Evolutionary conservation across 306 rosid genomes (phyloP).

Genomic region (Vicia villosa): DNA sequence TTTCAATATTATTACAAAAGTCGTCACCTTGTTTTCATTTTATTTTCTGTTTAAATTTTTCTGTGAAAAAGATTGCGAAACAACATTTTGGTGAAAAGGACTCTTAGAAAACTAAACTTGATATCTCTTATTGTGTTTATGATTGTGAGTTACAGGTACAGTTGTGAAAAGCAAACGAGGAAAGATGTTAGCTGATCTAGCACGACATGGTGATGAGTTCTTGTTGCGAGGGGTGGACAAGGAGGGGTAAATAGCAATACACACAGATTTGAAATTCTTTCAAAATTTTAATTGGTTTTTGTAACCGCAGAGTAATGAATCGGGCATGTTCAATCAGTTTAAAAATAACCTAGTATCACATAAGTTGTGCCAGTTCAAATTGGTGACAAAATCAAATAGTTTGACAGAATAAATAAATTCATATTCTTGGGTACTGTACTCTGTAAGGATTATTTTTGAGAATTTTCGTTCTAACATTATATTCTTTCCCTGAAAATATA

Average conservation of each 20-base stretch:
- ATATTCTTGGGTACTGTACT: neutral
- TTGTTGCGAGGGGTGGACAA: slow-evolving; percentile 94
- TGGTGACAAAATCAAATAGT: slow-evolving; percentile 19
- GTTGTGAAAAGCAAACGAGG: slow-evolving; percentile 88
- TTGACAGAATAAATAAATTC: slow-evolving; percentile 10
- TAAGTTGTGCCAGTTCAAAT: slow-evolving; percentile 4
- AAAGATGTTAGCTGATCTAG: slow-evolving; percentile 81
- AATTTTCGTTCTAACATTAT: neutral
- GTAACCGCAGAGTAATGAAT: slow-evolving; percentile 7
- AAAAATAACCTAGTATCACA: neutral
- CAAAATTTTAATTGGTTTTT: neutral
- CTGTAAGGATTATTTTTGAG: neutral
- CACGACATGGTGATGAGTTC: slow-evolving; percentile 78
- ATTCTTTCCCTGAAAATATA: neutral
- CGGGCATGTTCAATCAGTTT: neutral
- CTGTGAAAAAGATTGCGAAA: slow-evolving; percentile 5
- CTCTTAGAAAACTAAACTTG: neutral
- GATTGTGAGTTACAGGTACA: slow-evolving; percentile 60
- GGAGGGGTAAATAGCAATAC: slow-evolving; percentile 73
- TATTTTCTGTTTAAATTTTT: neutral
- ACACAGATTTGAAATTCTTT: neutral
- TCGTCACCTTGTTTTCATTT: neutral
- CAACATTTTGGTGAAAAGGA: slow-evolving; percentile 9
- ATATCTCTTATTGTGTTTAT: slow-evolving; percentile 11
- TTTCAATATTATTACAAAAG: neutral